A percentile compares a stretch with the other conserved stretches of the same genome.
Evolutionary conservation across 345 rosid species (phyloP).

Genomic region (Orychophragmus violaceus): DNA sequence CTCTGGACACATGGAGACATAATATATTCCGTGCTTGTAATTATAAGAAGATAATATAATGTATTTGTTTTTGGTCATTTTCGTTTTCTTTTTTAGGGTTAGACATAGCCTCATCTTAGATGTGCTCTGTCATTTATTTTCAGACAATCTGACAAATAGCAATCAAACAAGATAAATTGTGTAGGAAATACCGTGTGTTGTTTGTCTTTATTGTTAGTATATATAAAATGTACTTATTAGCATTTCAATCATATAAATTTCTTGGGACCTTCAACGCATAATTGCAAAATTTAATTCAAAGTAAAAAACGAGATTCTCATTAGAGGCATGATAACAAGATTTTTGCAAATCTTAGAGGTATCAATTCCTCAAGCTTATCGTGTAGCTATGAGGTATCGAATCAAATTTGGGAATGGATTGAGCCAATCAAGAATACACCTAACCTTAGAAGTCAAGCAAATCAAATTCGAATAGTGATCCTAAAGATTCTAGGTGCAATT

Average conservation of each 20-base stretch:
- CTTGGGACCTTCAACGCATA: slow-evolving; percentile 23
- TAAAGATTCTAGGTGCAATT: no score
- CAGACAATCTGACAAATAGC: slow-evolving; percentile 28
- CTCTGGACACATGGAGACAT: slow-evolving; percentile 13
- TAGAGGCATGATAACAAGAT: no score
- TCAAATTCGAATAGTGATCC: no score
- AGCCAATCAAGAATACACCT: no score
- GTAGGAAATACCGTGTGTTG: slow-evolving; percentile 9
- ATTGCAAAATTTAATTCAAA: neutral
- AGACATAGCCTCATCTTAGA: slow-evolving; percentile 19
- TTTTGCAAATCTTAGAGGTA: no score
- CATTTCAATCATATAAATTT: slow-evolving; percentile 17
- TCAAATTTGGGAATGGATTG: no score
- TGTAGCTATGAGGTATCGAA: no score
- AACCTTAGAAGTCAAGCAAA: no score
- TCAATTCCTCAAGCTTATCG: no score
- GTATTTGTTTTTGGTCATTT: slow-evolving; percentile 2
- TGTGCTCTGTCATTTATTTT: slow-evolving; percentile 15
- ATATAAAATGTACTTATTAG: neutral
- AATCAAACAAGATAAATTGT: slow-evolving; percentile 18
- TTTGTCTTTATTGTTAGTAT: slow-evolving; percentile 3
- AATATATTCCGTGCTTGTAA: slow-evolving; percentile 9
- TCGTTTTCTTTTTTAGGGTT: slow-evolving; percentile 17
- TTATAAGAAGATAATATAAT: slow-evolving; percentile 8
- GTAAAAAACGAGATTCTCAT: neutral